These are phyloP conservation scores for Saccharomyces pastorianus DNA, from an alignment of 1,139 yeast genomes.

Conservation along the genomic window DNA sequence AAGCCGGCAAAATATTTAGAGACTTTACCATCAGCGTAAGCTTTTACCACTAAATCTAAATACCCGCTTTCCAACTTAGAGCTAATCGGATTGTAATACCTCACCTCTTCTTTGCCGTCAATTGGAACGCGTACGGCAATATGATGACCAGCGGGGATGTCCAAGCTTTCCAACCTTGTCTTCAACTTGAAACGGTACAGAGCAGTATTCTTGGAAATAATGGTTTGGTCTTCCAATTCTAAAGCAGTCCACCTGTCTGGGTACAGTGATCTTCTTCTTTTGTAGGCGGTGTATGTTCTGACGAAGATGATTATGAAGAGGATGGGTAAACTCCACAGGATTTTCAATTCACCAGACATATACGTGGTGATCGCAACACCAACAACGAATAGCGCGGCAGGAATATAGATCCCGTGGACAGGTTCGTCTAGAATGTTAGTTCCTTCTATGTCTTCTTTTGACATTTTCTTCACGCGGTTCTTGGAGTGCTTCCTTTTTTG, in stretches of 20 bases:
- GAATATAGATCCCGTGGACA: constrained; percentile 66
- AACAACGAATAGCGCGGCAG: constrained; percentile 49
- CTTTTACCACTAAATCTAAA: constrained; percentile 66
- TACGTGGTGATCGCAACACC: constrained; percentile 53
- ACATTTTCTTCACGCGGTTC: neutral
- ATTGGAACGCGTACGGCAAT: constrained; percentile 47
- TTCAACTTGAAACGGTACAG: constrained; percentile 62
- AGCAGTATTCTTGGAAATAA: constrained; percentile 60
- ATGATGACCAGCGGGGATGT: constrained; percentile 68
- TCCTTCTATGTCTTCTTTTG: constrained; percentile 29
- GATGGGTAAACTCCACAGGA: constrained; percentile 37
- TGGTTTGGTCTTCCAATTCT: constrained; percentile 64
- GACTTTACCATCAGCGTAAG: constrained; percentile 61
- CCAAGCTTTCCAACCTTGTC: constrained; percentile 51
- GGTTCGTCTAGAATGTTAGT: constrained; percentile 49
- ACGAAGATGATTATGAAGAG: constrained; percentile 34
- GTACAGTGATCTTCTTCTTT: constrained; percentile 40
- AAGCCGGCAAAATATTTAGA: constrained; percentile 57
- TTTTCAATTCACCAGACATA: constrained; percentile 34
- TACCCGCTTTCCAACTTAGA: constrained; percentile 63
- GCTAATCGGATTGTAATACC: constrained; percentile 70
- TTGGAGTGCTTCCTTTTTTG: neutral
- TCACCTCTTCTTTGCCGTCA: constrained; percentile 52
- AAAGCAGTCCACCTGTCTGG: constrained; percentile 51
- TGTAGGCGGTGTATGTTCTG: constrained; percentile 43